These are phyloP conservation scores for Dendrobium officinale DNA, from an alignment of 106 monocot species.

Conservation along the genomic window DNA sequence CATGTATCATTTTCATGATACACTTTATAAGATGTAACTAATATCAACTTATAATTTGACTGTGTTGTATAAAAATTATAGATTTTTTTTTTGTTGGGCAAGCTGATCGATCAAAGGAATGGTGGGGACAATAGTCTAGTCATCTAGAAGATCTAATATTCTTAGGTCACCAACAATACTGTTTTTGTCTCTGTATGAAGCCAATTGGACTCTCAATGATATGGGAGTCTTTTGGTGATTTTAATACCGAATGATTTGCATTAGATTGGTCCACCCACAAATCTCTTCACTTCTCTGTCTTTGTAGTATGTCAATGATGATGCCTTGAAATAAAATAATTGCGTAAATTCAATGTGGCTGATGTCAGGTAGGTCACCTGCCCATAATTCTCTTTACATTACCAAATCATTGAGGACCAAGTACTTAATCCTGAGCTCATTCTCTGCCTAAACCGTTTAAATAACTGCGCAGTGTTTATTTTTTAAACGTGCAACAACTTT, in stretches of 20 bases:
- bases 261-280: neutral
- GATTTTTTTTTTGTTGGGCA: no score
- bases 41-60: no score
- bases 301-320: neutral
- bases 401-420: neutral
- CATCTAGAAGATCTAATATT: neutral
- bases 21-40: no score
- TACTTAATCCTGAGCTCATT: neutral
- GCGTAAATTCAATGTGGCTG: neutral
- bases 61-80: no score
- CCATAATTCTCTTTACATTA: neutral
- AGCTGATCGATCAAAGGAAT: no score
- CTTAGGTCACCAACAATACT: neutral
- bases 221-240: neutral
- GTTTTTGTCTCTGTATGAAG: neutral
- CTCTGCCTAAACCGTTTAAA: no score
- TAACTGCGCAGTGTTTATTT: no score
- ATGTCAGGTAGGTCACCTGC: conserved; percentile 1
- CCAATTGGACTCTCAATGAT: neutral
- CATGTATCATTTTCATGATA: no score
- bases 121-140: neutral
- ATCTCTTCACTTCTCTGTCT: neutral
- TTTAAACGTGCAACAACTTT: no score
- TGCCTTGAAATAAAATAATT: neutral
- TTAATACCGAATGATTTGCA: neutral